Evolutionary conservation across 352 stramenopile species (phyloP), one percentile per base, ranked within the genome.

Genomic region (Globisporangium barbulae): DNA sequence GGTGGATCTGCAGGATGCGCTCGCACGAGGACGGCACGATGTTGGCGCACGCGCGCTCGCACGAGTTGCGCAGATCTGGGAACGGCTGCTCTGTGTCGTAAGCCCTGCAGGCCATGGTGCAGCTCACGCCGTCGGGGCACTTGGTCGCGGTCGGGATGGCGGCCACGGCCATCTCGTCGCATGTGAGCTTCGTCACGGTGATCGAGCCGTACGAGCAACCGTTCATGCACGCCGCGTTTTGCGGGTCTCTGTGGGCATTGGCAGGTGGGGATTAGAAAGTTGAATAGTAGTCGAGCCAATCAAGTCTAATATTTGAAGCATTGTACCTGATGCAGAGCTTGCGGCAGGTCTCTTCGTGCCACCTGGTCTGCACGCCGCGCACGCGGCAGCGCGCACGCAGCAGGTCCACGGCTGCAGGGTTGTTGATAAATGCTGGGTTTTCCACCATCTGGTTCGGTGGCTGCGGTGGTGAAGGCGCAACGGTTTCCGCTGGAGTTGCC

Each of bases 201-300:
- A 89, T 86, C 39, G 83, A 88, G 12, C 81, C 81, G 60, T 88
- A 91, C 2, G 80, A 87, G 67, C 83, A 91, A 47, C 83, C 80
- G 50, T 89, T 88, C 83, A 90, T 91, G 57, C 82, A 91, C 25
- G 79, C 78, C 9, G 75, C 67, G 56, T 90, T 83, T 53, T 88
- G 72, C 44, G 74, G 70, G 37, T 90, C 79, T 6, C 81, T 89
- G 49, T 9, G 31, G 2, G 9, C 25, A 37, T 25, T 1, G 42
- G 25, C 7, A 37, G 21, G n/a, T 35, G 17, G 39, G 22, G 28
- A 49, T 44, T 48, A 52, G 22, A 22, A 17, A 55, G 21, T 33
- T 10, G 5, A 35, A 41, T 8, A n/a, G 22, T 48, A 3, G 2
- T 5, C 56, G 3, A 2, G 17, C 13, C 33, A 15, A 52, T 5